phyloP scores from a whole-genome alignment of 768 basidiomycete genomes.

The Cantharellus anzutake region DNA sequence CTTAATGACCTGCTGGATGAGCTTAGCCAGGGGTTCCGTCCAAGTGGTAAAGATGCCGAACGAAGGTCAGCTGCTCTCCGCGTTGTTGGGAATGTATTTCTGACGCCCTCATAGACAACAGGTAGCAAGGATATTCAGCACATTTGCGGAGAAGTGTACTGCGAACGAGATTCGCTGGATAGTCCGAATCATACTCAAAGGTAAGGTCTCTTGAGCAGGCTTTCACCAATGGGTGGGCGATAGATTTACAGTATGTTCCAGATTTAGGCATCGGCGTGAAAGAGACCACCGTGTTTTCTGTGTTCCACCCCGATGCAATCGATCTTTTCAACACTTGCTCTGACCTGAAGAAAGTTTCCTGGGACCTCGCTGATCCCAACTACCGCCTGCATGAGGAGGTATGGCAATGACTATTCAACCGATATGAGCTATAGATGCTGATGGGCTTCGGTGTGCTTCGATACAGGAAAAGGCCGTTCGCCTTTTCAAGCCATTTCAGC shows the following conservation, averaged over 20 bases:
- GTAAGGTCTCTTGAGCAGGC: conserved; percentile 20
- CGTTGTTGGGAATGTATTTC: background rate
- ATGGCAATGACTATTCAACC: conserved; percentile 1
- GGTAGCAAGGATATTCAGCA: conserved; percentile 55
- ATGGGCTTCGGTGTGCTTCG: background rate
- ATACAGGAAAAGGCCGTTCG: conserved; percentile 65
- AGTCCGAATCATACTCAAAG: conserved; percentile 88
- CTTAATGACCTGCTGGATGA: conserved; percentile 70
- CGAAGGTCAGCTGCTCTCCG: background rate
- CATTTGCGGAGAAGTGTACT: conserved; percentile 39
- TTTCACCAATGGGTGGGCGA: background rate
- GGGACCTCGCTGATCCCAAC: conserved; percentile 65
- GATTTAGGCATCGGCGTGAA: conserved; percentile 87
- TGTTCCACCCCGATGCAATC: conserved; percentile 88
- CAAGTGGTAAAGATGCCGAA: conserved; percentile 29
- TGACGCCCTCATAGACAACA: conserved; percentile 28
- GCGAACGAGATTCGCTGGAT: conserved; percentile 77
- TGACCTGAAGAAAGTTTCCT: conserved; percentile 83
- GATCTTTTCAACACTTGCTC: conserved; percentile 94
- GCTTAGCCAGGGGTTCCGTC: conserved; percentile 28
- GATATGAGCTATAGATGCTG: background rate
- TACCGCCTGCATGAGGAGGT: conserved; percentile 45
- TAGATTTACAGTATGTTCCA: conserved; percentile 15
- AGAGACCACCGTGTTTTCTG: conserved; percentile 78
- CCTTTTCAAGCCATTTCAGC: conserved; percentile 73